Evolutionary conservation across 2,329 filamentous ascomycete species (phyloP).

Genomic region (Neophaeococcomyces mojaviensis): DNA sequence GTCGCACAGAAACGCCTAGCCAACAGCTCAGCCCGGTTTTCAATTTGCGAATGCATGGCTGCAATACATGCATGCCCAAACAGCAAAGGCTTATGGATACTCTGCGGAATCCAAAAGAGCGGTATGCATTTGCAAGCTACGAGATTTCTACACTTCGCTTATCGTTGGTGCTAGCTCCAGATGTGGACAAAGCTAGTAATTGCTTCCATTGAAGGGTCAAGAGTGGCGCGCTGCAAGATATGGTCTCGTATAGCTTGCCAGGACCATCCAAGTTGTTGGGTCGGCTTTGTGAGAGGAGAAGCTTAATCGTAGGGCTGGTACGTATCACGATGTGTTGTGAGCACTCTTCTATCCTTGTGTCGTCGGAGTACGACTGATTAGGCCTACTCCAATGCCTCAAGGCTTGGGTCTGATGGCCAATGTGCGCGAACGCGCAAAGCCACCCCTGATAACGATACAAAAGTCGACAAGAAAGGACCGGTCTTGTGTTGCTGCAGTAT

Average conservation of each 20-base stretch:
- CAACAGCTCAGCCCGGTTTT: slow-evolving; percentile 3
- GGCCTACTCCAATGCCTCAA: too few relatives aligned
- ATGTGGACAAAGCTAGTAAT: neutral
- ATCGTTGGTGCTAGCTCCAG: neutral
- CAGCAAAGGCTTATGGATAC: neutral
- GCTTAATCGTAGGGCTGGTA: slow-evolving; percentile 4
- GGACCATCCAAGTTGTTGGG: slow-evolving; percentile 2
- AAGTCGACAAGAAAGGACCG: too few relatives aligned
- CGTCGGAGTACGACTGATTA: too few relatives aligned
- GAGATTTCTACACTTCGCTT: neutral
- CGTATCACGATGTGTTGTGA: neutral
- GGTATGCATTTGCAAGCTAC: neutral
- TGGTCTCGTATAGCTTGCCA: slow-evolving; percentile 7
- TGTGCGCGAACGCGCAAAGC: too few relatives aligned
- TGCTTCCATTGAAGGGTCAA: neutral
- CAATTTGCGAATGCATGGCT: slow-evolving; percentile 8
- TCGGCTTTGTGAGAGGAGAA: neutral
- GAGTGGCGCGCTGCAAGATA: neutral
- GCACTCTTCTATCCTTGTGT: neutral
- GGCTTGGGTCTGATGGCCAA: too few relatives aligned
- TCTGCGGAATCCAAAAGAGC: neutral
- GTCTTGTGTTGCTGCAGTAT: too few relatives aligned
- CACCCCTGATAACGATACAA: too few relatives aligned
- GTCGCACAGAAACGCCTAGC: slow-evolving; percentile 4
- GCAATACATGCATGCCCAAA: neutral